Conservation (phyloP, 768 basidiomycete genomes). For the Clitopilus passeckerianus region DNA sequence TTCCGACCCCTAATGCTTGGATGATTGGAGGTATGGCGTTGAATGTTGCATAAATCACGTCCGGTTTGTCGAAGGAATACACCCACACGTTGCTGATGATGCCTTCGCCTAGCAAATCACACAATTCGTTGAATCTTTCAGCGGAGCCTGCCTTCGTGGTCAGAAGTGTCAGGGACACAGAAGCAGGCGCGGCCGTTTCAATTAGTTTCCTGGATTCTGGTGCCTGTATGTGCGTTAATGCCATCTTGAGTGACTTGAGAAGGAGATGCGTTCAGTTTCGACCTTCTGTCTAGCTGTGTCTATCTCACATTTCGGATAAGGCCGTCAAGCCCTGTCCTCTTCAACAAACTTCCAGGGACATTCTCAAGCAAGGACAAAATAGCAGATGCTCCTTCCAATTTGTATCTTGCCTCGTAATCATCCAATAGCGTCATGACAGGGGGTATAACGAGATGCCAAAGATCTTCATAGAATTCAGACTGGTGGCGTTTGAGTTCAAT, state of each 20-base stretch:
- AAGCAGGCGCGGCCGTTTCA: slow-evolving; percentile 40
- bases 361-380: slow-evolving; percentile 50
- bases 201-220: slow-evolving; percentile 58
- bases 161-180: slow-evolving; percentile 43
- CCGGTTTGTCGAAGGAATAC: slow-evolving; percentile 57
- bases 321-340: slow-evolving; percentile 68
- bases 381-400: slow-evolving; percentile 55
- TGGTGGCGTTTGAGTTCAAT: slow-evolving; percentile 19
- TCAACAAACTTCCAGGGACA: slow-evolving; percentile 54
- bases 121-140: slow-evolving; percentile 61
- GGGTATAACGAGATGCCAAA: slow-evolving; percentile 79
- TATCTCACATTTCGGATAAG: slow-evolving; percentile 61
- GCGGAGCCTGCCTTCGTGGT: slow-evolving; percentile 43
- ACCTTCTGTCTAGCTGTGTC: not conserved
- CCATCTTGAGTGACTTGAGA: slow-evolving; percentile 55
- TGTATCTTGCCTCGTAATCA: slow-evolving; percentile 68
- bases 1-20: slow-evolving; percentile 53
- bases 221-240: slow-evolving; percentile 56
- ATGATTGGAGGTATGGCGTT: slow-evolving; percentile 59
- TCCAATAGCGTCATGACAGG: slow-evolving; percentile 79
- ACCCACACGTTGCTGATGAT: slow-evolving; percentile 73
- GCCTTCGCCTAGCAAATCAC: slow-evolving; percentile 62
- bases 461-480: slow-evolving; percentile 52
- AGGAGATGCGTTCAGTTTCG: slow-evolving; percentile 4
- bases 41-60: slow-evolving; percentile 57